Conservation (phyloP, 805 yeast genomes). For the Saturnispora zaruensis region DNA sequence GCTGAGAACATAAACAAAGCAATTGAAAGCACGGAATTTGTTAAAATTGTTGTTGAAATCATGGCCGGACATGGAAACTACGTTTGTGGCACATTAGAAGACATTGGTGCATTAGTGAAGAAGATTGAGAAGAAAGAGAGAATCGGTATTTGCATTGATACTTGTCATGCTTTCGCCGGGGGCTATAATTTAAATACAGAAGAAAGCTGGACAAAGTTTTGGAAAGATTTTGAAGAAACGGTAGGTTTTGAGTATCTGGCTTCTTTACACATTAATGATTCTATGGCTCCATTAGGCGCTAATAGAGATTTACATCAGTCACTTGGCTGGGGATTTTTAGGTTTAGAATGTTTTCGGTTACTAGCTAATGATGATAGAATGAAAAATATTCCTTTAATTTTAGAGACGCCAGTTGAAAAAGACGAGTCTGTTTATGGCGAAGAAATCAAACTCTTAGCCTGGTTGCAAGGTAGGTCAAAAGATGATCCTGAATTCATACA, state of each 20-base stretch:
- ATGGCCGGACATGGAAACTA: constrained; percentile 97
- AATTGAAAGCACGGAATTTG: constrained; percentile 61
- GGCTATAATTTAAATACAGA: constrained; percentile 78
- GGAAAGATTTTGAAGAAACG: constrained; percentile 64
- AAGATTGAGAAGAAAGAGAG: constrained; percentile 71
- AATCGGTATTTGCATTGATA: constrained; percentile 94
- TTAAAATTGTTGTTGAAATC: constrained; percentile 84
- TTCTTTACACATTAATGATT: constrained; percentile 87
- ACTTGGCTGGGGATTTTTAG: constrained; percentile 82
- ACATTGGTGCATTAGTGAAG: constrained; percentile 65
- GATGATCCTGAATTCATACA: constrained; percentile 49
- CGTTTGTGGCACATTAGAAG: constrained; percentile 75
- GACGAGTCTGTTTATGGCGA: constrained; percentile 65
- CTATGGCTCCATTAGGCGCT: constrained; percentile 87
- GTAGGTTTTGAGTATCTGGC: constrained; percentile 69
- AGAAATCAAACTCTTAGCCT: constrained; percentile 75
- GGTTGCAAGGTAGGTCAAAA: constrained; percentile 52
- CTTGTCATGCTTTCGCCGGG: constrained; percentile 95
- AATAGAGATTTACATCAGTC: constrained; percentile 88
- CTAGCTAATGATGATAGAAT: constrained; percentile 63
- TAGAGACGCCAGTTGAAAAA: constrained; percentile 77
- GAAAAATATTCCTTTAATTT: constrained; percentile 61
- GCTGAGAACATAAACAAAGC: constrained; percentile 80
- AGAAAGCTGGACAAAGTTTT: constrained; percentile 52
- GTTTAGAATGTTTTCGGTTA: constrained; percentile 73